Conservation (phyloP, 805 yeast genomes). For the Candida peoriensis region DNA sequence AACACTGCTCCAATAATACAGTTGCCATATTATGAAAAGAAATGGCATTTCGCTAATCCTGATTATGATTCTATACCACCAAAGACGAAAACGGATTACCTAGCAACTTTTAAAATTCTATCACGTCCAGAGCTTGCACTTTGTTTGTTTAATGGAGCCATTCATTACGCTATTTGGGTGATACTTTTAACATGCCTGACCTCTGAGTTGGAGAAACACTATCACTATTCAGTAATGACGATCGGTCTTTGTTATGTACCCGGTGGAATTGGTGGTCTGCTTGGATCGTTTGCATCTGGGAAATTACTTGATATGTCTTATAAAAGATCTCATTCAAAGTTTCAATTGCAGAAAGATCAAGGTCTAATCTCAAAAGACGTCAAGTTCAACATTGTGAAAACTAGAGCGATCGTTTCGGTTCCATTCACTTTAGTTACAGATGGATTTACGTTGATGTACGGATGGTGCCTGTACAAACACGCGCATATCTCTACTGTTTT, state of each 20-base stretch:
- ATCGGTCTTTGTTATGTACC: conserved; percentile 74
- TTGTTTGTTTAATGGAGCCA: conserved; percentile 50
- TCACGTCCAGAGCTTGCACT: conserved; percentile 39
- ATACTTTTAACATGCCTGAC: conserved; percentile 63
- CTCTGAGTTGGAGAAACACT: conserved; percentile 43
- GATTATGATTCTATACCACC: conserved; percentile 27
- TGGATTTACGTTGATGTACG: conserved; percentile 48
- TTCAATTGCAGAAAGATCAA: conserved; percentile 13
- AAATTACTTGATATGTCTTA: conserved; percentile 49
- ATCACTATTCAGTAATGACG: conserved; percentile 46
- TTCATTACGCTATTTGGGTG: conserved; percentile 68
- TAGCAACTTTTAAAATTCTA: conserved; percentile 40
- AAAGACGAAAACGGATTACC: conserved; percentile 20
- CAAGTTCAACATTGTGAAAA: conserved; percentile 48
- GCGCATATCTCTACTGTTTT: conserved; percentile 46
- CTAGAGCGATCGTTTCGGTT: conserved; percentile 46
- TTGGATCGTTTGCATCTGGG: conserved; percentile 60
- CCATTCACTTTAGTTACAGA: conserved; percentile 37
- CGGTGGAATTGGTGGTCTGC: conserved; percentile 61
- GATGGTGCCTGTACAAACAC: conserved; percentile 62
- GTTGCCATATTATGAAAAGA: conserved; percentile 5
- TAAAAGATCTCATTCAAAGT: conserved; percentile 27
- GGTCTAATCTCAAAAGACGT: conserved; percentile 20
- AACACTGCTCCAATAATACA: conserved; percentile 42
- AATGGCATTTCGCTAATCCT: conserved; percentile 27